Conservation (phyloP, 176 grass and related monocot species). For the Urochloa ruziziensis region DNA sequence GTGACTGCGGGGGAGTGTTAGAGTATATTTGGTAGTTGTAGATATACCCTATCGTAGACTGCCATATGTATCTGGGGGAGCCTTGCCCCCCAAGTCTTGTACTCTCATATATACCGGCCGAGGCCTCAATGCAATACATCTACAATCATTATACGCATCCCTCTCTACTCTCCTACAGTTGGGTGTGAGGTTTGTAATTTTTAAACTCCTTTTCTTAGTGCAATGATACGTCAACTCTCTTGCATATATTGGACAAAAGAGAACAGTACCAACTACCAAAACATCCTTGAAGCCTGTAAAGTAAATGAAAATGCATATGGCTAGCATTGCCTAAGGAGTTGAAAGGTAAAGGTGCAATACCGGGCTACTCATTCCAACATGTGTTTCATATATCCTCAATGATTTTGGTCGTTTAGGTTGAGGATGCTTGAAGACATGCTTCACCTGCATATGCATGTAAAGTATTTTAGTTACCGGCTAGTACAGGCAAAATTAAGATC, state of each 20-base stretch:
- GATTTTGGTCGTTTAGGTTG: slow-evolving; percentile 94
- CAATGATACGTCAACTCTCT: not conserved
- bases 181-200: not conserved
- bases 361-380: slow-evolving; percentile 98
- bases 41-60: too few species aligned
- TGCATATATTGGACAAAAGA: not conserved
- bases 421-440: slow-evolving; percentile 84
- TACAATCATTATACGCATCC: too few species aligned
- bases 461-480: slow-evolving; percentile 6
- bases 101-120: too few species aligned
- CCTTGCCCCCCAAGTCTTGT: too few species aligned
- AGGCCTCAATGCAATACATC: too few species aligned
- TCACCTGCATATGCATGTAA: slow-evolving; percentile 70
- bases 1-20: too few species aligned
- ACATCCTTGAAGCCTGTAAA: slow-evolving; percentile 8
- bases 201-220: not conserved
- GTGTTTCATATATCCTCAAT: slow-evolving; percentile 92
- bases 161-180: too few species aligned
- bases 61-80: too few species aligned
- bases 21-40: too few species aligned
- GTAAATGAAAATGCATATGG: slow-evolving; percentile 13
- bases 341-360: slow-evolving; percentile 47
- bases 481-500: not conserved
- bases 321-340: slow-evolving; percentile 1
- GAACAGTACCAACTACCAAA: not conserved